Evolutionary conservation across 1,284 basidiomycete species (phyloP), one percentile per base, ranked within the genome.

Genomic region (Puccinia hordei): DNA sequence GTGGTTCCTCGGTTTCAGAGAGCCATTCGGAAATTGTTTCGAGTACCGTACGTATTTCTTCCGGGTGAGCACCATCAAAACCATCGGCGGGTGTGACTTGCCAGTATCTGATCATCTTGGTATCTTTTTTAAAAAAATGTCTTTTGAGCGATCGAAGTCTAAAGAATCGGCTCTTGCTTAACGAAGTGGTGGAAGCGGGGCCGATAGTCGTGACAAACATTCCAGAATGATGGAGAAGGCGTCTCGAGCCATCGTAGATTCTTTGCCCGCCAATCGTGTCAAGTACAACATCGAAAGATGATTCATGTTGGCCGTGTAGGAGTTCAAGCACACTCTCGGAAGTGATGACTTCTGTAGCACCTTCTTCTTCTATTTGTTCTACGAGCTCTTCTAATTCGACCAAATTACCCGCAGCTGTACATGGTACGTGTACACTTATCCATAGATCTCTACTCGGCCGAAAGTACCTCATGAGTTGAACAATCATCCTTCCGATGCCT

Each of bases 351-450:
- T 72, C 77, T n/a, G 63, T 71, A 33, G 77, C 77, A n/a, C 77
- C 77, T 24, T 66, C 41, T 46, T 38, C 35, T 72, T 72, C 68
- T 69, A 66, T 63, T 53, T 68, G 33, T 44, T 53, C 68, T 15
- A 55, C 51, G 19, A 57, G 33, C 12, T 59, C 53, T 35, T 57
- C 68, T 2, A 72, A 59, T 22, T 61, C 66, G 24, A 59, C 68
- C 27, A 79, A 24, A 61, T 66, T 72, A 5, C 49, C 53, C 22
- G 55, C 49, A 17, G 77, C 66, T 12, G 66, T 73, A 15, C 84
- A 81, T 1, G 87, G 86, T 66, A 85, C 85, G 72, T 87, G 87
- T 0, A 85, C 86, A 3, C 86, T 85, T 53, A 87, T 85, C 82
- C 86, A 85, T 27, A 87, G 82, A 24, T 86, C 86, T 30, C 81